Base-by-base conservation (phyloP, 1,139 yeast genomes). In the Waltiozyma solani region DNA sequence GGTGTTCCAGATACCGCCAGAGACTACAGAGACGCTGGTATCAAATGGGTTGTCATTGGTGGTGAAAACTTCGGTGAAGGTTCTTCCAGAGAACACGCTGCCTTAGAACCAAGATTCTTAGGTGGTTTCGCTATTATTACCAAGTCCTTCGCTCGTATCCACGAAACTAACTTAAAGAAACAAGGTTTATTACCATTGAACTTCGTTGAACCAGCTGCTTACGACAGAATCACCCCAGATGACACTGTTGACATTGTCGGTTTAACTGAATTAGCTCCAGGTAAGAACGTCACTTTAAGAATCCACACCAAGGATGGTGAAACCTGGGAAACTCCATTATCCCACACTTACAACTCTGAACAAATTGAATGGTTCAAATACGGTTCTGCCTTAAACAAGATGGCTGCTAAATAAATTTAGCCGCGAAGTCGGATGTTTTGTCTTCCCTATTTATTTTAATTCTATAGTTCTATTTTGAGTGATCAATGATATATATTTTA, bases 41-140 rank as follows among this genome's bases (percentile, higher is more conserved):
- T 79, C 63, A 77, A 71, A 61, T 91, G 98, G 98, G 96, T 89
- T 67, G 98, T 91, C 52, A 78, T 91, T 63, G 98, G 97, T 71
- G 98, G 87, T 65, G 96, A 91, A 70, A 91, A 91, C 76, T 85
- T 87, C 60, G 98, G 98, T 76, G 98, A 91, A 74, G 98, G 98
- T 73, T 91, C 98, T 46, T 89, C 97, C 57, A 87, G 98, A 79
- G 98, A 91, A 73, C 98, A 91, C 67, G 98, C 98, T 62, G 98
- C 98, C 56, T 80, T 91, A 63, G 96, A 89, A 76, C 98, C 98
- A 71, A 84, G 98, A 76, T 91, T 71, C 91, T 78, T 91, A 62
- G 98, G 98, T 73, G 98, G 94, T 61, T 85, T 82, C 62, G 96
- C 96, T 54, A 87, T 91, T 66, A 82, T 91, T 59, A 84, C 95